These are phyloP conservation scores for Capsicum pubescens DNA, from an alignment of 257 asterid species.

Conservation along the genomic window DNA sequence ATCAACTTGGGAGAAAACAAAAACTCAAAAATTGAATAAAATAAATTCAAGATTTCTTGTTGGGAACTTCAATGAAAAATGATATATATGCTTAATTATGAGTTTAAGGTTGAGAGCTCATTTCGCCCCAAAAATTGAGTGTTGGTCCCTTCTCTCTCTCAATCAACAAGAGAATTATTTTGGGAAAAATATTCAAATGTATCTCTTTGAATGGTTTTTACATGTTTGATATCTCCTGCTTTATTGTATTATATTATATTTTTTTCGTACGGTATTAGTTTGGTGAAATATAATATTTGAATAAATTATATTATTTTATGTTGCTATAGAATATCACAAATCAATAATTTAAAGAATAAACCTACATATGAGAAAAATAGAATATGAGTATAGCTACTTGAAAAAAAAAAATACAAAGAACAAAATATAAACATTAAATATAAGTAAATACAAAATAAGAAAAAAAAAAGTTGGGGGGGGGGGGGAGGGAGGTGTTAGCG, in stretches of 20 bases:
- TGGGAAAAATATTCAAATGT: neutral
- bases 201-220: neutral
- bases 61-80: neutral
- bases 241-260: neutral
- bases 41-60: neutral
- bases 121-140: slow-evolving; percentile 26
- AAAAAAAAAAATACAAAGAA: no score
- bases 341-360: no score
- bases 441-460: no score
- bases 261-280: no score
- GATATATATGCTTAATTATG: slow-evolving; percentile 24
- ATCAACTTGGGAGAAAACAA: neutral
- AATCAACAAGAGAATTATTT: neutral
- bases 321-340: no score
- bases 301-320: no score
- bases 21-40: neutral
- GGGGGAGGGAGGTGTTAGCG: no score
- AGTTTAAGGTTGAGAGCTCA: slow-evolving; percentile 33
- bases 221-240: neutral
- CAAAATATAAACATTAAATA: no score
- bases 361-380: no score
- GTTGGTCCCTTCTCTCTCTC: slow-evolving; percentile 21
- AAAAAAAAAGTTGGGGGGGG: no score
- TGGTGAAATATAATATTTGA: neutral
- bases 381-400: no score